Conservation (phyloP, 345 rosid genomes). For the Geranium rotundifolium region DNA sequence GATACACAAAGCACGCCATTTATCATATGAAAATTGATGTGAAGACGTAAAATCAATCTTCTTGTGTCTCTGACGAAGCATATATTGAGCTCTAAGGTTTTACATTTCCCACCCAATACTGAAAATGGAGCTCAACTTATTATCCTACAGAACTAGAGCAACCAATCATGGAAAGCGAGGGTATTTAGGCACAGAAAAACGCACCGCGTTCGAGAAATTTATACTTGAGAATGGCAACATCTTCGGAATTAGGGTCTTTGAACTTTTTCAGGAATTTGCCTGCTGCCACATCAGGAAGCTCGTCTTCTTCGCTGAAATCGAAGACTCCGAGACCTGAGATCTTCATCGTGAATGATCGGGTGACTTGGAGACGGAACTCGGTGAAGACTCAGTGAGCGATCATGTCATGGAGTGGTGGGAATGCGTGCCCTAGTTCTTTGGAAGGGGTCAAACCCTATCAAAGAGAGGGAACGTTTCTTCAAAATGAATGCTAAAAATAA, state of each 20-base stretch:
- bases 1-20: not conserved
- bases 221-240: conserved; percentile 28
- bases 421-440: not conserved
- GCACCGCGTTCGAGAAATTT: conserved; percentile 44
- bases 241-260: conserved; percentile 46
- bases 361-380: conserved; percentile 5
- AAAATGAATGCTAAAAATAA: too few relatives aligned
- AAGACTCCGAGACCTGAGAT: conserved; percentile 31
- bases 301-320: conserved; percentile 71
- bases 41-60: not conserved
- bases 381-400: not conserved
- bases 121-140: not conserved
- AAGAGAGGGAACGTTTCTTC: too few relatives aligned
- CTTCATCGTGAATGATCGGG: conserved; percentile 33
- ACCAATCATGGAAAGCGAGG: not conserved
- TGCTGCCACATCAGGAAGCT: conserved; percentile 37
- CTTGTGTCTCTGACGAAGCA: not conserved
- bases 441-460: too few relatives aligned
- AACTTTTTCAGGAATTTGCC: conserved; percentile 36
- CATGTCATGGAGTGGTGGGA: not conserved
- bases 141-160: not conserved
- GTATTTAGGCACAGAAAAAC: conserved; percentile 8
- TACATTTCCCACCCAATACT: not conserved
- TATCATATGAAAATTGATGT: too few relatives aligned
- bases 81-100: not conserved